phyloP scores from a whole-genome alignment of 2,329 filamentous ascomycete species.

The Trichocomaceae sp. region DNA sequence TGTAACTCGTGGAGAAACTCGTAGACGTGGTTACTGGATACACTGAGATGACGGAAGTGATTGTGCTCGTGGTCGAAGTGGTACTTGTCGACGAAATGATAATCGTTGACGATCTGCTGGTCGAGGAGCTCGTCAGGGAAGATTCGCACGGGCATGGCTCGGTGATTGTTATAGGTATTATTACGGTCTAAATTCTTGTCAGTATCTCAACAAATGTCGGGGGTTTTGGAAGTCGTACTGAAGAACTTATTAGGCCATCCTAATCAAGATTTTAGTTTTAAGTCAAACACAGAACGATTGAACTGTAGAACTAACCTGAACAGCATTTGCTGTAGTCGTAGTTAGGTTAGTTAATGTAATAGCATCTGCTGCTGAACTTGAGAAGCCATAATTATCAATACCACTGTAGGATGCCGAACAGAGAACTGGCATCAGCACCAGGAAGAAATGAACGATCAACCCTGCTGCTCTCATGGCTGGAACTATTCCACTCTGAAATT shows the following conservation, averaged over 20 bases:
- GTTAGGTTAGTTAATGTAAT: background rate
- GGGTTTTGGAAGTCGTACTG: background rate
- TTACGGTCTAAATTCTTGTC: background rate
- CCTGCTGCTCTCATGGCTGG: conserved; percentile 1
- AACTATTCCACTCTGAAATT: background rate
- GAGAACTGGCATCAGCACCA: background rate
- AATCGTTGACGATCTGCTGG: background rate
- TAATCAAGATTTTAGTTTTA: background rate
- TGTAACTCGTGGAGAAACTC: background rate
- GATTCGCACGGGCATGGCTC: background rate
- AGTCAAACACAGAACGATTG: background rate
- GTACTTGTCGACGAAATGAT: no score
- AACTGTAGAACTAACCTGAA: background rate
- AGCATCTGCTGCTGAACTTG: background rate
- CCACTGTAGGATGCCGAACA: background rate
- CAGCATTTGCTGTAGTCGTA: background rate
- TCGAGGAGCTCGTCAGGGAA: background rate
- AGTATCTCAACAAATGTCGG: background rate
- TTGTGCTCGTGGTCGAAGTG: no score
- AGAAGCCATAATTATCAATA: background rate
- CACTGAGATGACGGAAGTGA: no score
- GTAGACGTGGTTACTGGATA: no score
- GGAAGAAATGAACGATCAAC: background rate
- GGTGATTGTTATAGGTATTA: background rate
- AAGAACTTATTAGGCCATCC: background rate